Conservation (phyloP, 1,284 basidiomycete species). For the Violaceomyces palustris region DNA sequence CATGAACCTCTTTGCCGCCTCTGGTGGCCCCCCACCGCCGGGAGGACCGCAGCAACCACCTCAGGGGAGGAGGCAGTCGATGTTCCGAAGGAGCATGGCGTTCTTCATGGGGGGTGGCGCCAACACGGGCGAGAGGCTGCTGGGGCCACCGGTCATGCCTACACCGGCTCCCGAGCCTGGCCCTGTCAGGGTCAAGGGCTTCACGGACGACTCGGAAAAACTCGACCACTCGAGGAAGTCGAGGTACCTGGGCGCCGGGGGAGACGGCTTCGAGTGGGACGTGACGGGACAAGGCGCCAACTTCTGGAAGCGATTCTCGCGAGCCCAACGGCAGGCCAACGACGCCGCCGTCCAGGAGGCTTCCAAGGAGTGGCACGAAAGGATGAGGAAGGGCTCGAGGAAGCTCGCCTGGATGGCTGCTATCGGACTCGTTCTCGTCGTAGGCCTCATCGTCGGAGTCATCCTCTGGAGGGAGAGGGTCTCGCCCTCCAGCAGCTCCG, state of each 20-base stretch:
- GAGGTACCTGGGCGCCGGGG: slow-evolving; percentile 35
- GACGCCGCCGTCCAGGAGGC: slow-evolving; percentile 19
- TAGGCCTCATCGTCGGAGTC: slow-evolving; percentile 36
- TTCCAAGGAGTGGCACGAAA: slow-evolving; percentile 16
- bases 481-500: slow-evolving; percentile 8
- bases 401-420: slow-evolving; percentile 31
- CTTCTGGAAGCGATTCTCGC: slow-evolving; percentile 43
- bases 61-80: slow-evolving; percentile 16
- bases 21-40: slow-evolving; percentile 1
- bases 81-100: slow-evolving; percentile 38
- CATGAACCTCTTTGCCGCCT: slow-evolving; percentile 29
- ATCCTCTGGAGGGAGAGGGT: slow-evolving; percentile 43
- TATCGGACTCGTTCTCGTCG: slow-evolving; percentile 13
- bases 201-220: slow-evolving; percentile 32
- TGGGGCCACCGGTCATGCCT: background rate
- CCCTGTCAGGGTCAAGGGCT: slow-evolving; percentile 26
- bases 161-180: slow-evolving; percentile 7
- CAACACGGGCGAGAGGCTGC: background rate
- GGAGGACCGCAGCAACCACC: slow-evolving; percentile 1
- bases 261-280: slow-evolving; percentile 44
- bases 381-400: slow-evolving; percentile 13
- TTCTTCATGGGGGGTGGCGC: slow-evolving; percentile 30
- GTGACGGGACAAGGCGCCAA: slow-evolving; percentile 35
- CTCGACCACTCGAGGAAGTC: slow-evolving; percentile 35
- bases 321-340: slow-evolving; percentile 31